A percentile compares a stretch with the other conserved stretches of the same genome.
Evolutionary conservation across 2,329 filamentous ascomycete genomes (phyloP).

Genomic region (Colletotrichum lindemuthianum): DNA sequence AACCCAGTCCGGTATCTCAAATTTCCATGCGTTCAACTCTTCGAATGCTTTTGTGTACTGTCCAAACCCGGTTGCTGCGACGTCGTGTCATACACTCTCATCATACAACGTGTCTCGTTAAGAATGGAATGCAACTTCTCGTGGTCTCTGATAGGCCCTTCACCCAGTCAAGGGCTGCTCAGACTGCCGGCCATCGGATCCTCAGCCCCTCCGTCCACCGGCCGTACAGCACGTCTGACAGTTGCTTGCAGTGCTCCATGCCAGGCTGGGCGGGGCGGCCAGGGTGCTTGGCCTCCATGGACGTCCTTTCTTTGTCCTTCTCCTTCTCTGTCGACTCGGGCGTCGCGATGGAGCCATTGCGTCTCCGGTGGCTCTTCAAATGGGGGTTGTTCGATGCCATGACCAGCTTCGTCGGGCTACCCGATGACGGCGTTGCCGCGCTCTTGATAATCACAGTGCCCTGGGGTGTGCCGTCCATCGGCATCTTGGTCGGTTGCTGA

Average conservation of each 20-base stretch:
- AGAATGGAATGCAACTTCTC: conserved; percentile 15
- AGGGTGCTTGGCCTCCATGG: conserved; percentile 63
- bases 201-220: conserved; percentile 89
- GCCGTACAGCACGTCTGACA: conserved; percentile 90
- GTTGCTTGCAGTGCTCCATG: conserved; percentile 91
- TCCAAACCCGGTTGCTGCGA: conserved; percentile 33
- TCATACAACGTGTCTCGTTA: conserved; percentile 36
- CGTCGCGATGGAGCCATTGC: conserved; percentile 59
- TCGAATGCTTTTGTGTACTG: conserved; percentile 36
- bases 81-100: conserved; percentile 34
- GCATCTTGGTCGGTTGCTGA: conserved; percentile 50
- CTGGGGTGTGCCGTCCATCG: conserved; percentile 57
- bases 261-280: conserved; percentile 69
- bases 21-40: conserved; percentile 18
- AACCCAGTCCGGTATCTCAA: conserved; percentile 22
- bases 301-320: conserved; percentile 58
- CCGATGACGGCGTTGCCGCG: conserved; percentile 40
- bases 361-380: conserved; percentile 78
- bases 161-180: conserved; percentile 9
- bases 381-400: conserved; percentile 87
- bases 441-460: conserved; percentile 69
- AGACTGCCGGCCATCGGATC: conserved; percentile 69
- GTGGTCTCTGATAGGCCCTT: background rate
- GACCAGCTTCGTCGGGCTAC: conserved; percentile 72
- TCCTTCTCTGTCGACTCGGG: conserved; percentile 53